phyloP scores from a whole-genome alignment of 192 early-diverging fungal genomes.

The Podila epigama region DNA sequence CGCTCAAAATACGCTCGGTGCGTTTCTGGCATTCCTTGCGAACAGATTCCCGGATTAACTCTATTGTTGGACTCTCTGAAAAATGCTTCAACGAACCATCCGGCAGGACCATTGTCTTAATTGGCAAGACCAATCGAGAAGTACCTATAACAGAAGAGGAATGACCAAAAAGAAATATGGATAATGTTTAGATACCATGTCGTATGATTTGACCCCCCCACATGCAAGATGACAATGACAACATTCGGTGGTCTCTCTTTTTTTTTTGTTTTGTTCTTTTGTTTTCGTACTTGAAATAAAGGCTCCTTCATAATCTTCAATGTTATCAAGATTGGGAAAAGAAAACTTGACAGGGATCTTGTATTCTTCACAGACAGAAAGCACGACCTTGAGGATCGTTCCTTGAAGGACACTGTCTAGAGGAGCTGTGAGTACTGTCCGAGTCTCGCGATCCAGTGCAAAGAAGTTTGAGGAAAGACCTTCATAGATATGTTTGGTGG shows the following conservation, averaged over 20 bases:
- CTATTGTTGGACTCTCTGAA: conserved; percentile 17
- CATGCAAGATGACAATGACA: no score
- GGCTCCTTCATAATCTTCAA: conserved; percentile 66
- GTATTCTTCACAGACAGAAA: conserved; percentile 58
- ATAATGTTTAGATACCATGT: not conserved
- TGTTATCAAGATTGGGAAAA: conserved; percentile 62
- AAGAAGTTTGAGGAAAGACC: conserved; percentile 78
- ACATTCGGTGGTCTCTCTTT: no score
- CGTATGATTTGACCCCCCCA: no score
- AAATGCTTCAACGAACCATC: conserved; percentile 34
- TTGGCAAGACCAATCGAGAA: conserved; percentile 60
- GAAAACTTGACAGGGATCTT: conserved; percentile 59
- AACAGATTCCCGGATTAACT: conserved; percentile 19
- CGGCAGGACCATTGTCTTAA: conserved; percentile 53
- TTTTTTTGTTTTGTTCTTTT: not conserved
- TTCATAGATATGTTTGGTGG: conserved; percentile 66
- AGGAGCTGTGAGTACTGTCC: conserved; percentile 59
- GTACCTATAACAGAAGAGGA: conserved; percentile 49
- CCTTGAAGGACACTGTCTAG: conserved; percentile 65
- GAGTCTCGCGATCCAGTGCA: conserved; percentile 43
- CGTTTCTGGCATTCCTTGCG: conserved; percentile 39
- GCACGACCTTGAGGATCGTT: conserved; percentile 69
- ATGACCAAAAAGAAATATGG: not conserved
- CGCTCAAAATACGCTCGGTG: conserved; percentile 2
- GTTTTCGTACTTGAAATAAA: conserved; percentile 68